These are phyloP conservation scores for Luffa aegyptiaca DNA, from an alignment of 306 rosid genomes.

Conservation along the genomic window DNA sequence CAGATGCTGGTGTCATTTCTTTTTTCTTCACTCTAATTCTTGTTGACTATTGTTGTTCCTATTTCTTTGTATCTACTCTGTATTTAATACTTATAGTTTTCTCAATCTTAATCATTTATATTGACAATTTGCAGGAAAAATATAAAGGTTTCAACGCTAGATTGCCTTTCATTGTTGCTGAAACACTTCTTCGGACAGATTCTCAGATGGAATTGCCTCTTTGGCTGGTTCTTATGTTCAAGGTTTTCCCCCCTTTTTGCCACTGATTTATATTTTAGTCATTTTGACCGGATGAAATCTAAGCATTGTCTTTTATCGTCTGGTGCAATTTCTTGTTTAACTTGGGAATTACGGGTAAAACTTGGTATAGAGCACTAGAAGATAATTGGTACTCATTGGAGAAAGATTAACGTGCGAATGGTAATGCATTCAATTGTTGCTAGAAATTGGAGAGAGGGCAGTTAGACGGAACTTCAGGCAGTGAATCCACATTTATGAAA, in stretches of 20 bases:
- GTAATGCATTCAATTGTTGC: not conserved
- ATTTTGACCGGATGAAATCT: not conserved
- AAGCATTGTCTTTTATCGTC: not conserved
- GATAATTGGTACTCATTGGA: not conserved
- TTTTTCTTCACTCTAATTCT: not conserved
- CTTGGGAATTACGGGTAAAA: not conserved
- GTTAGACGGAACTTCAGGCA: not conserved
- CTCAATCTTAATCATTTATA: not conserved
- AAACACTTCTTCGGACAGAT: conserved; percentile 74
- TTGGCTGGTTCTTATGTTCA: conserved; percentile 85
- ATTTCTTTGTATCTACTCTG: not conserved
- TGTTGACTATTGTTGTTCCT: not conserved
- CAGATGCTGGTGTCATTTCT: too few relatives aligned
- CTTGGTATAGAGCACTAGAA: not conserved
- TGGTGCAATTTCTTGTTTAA: not conserved
- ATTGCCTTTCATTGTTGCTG: conserved; percentile 71
- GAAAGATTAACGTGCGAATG: not conserved
- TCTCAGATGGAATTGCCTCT: conserved; percentile 82
- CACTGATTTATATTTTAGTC: not conserved
- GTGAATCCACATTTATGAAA: not conserved
- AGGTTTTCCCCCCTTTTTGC: conserved; percentile 24
- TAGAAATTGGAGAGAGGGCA: not conserved
- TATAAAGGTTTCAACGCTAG: conserved; percentile 68
- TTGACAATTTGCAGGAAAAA: conserved; percentile 48
- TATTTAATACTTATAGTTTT: not conserved